Evolutionary conservation across 2,329 filamentous ascomycete genomes (phyloP).

Genomic region (Claviceps capensis): DNA sequence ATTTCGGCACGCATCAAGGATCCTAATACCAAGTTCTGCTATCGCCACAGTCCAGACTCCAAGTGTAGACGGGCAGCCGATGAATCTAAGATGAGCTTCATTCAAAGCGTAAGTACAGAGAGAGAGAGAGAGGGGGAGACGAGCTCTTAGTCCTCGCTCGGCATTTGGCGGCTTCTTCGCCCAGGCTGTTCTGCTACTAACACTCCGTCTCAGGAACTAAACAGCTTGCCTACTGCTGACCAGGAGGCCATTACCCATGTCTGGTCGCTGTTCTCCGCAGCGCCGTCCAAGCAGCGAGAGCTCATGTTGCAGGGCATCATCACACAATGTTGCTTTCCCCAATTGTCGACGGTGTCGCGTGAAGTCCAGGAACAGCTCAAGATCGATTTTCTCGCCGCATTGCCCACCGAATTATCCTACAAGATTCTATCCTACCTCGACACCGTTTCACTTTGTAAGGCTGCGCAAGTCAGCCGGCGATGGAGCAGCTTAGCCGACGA

Average conservation of each 20-base stretch:
- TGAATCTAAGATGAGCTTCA: slow-evolving; percentile 88
- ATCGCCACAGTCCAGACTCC: slow-evolving; percentile 83
- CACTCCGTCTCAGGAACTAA: slow-evolving; percentile 52
- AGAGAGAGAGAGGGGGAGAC: neutral
- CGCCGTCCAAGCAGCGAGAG: slow-evolving; percentile 83
- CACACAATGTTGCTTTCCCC: slow-evolving; percentile 93
- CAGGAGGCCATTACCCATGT: slow-evolving; percentile 94
- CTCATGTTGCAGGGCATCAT: slow-evolving; percentile 95
- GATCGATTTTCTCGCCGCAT: slow-evolving; percentile 85
- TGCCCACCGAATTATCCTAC: slow-evolving; percentile 82
- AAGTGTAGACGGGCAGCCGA: slow-evolving; percentile 89
- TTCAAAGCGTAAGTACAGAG: slow-evolving; percentile 57
- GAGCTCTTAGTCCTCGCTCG: neutral
- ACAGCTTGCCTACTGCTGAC: slow-evolving; percentile 67
- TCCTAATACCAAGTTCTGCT: slow-evolving; percentile 84
- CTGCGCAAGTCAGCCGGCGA: slow-evolving; percentile 78
- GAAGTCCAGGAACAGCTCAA: slow-evolving; percentile 90
- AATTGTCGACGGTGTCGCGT: slow-evolving; percentile 82
- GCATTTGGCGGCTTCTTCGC: neutral
- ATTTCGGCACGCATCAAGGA: slow-evolving; percentile 26
- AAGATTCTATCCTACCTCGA: slow-evolving; percentile 90
- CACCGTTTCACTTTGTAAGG: slow-evolving; percentile 87
- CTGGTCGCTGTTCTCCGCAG: slow-evolving; percentile 95
- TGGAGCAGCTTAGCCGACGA: slow-evolving; percentile 92
- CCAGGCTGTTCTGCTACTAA: neutral